Conservation (phyloP, 441 rosid species). For the Kokia cookei region DNA sequence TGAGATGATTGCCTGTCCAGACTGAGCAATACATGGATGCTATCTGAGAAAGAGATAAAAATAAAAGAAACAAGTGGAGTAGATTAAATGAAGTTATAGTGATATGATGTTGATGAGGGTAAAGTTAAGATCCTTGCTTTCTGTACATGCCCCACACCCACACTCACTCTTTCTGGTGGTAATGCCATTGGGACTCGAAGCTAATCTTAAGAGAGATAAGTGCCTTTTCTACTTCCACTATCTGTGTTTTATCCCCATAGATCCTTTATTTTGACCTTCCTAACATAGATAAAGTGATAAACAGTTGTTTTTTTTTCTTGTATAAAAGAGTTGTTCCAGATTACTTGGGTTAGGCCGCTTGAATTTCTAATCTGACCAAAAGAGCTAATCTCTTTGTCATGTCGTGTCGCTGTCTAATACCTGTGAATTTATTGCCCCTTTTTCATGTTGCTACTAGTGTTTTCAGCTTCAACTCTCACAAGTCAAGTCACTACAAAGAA, state of each 20-base stretch:
- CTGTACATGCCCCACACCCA: slow-evolving; percentile 7
- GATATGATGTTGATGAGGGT: slow-evolving; percentile 2
- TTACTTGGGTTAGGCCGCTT: slow-evolving; percentile 1
- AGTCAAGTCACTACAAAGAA: neutral
- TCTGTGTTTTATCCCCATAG: slow-evolving; percentile 1
- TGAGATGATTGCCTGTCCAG: neutral
- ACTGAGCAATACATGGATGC: neutral
- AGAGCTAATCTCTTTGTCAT: neutral
- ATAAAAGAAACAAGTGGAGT: slow-evolving; percentile 13
- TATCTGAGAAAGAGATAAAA: neutral
- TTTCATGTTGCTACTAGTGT: neutral
- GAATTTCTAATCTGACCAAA: neutral
- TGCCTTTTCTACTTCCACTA: slow-evolving; percentile 4
- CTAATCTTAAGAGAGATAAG: slow-evolving; percentile 9
- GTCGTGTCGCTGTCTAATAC: neutral
- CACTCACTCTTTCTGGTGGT: slow-evolving; percentile 9
- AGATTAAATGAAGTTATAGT: neutral
- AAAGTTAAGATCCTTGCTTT: slow-evolving; percentile 1
- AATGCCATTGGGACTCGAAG: slow-evolving; percentile 10
- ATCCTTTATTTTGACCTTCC: neutral
- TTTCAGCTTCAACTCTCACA: slow-evolving; percentile 9
- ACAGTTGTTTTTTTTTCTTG: neutral
- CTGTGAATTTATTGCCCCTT: slow-evolving; percentile 4
- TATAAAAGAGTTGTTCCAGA: neutral
- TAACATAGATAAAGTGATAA: neutral